phyloP scores from a whole-genome alignment of 116 monocot species.

The Dioscorea cayenensis region DNA sequence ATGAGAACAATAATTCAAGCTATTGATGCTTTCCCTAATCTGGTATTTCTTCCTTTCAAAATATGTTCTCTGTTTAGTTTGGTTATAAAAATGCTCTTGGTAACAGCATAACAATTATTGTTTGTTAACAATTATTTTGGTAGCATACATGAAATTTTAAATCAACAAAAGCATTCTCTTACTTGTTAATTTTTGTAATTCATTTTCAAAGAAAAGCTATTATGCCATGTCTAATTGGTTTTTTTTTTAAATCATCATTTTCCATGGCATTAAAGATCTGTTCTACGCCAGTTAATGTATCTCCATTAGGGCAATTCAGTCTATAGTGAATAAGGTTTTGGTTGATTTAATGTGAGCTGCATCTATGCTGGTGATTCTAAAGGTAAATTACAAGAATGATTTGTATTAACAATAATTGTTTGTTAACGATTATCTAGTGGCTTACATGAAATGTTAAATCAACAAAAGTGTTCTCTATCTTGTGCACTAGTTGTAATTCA shows the following conservation, averaged over 20 bases:
- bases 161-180: neutral
- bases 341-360: no score
- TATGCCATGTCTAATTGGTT: neutral
- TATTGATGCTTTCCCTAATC: slow-evolving; percentile 81
- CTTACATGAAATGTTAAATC: neutral
- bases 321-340: no score
- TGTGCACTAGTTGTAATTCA: neutral
- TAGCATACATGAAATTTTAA: neutral
- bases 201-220: neutral
- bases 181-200: neutral
- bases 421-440: neutral
- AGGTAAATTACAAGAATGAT: no score
- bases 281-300: no score
- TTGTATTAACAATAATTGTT: neutral
- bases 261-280: neutral
- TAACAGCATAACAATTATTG: neutral
- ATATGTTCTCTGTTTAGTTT: neutral
- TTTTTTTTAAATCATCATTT: neutral
- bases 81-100: neutral
- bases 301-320: no score
- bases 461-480: neutral
- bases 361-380: no score
- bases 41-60: slow-evolving; percentile 42
- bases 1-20: slow-evolving; percentile 99
- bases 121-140: neutral